Evolutionary conservation across 2,329 filamentous ascomycete genomes (phyloP).

Genomic region (Fonsecaea pugnacius): DNA sequence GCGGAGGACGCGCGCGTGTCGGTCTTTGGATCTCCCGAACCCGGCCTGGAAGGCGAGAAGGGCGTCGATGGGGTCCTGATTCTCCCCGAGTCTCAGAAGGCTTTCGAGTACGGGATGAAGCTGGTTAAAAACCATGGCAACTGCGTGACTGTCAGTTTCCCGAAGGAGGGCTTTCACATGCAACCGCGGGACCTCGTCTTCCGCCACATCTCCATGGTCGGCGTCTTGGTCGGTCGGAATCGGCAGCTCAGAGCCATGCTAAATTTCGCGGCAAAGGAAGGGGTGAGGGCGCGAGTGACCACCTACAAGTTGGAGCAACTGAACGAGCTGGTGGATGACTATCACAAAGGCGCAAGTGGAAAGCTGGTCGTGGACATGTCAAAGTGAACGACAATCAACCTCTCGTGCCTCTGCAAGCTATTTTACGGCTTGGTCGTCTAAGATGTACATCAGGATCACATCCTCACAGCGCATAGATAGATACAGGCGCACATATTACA

Average conservation of each 20-base stretch:
- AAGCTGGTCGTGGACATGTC: slow-evolving; percentile 29
- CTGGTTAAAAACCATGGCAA: slow-evolving; percentile 40
- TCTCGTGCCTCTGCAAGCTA: neutral
- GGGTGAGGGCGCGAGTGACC: slow-evolving; percentile 21
- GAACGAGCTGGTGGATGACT: slow-evolving; percentile 34
- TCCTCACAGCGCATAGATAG: neutral
- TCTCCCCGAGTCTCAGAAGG: slow-evolving; percentile 45
- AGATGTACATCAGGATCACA: neutral
- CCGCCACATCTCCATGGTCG: slow-evolving; percentile 53
- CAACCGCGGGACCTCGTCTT: slow-evolving; percentile 37
- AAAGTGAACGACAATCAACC: neutral
- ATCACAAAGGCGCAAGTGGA: slow-evolving; percentile 28
- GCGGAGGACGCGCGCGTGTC: slow-evolving; percentile 28
- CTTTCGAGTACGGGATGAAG: slow-evolving; percentile 42
- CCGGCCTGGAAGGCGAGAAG: slow-evolving; percentile 41
- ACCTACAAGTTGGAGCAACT: slow-evolving; percentile 26
- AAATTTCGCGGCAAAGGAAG: slow-evolving; percentile 51
- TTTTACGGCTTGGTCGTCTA: neutral
- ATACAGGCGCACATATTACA: neutral
- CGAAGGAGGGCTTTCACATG: slow-evolving; percentile 20
- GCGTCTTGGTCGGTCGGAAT: slow-evolving; percentile 49
- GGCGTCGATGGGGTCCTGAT: slow-evolving; percentile 52
- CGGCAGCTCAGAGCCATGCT: slow-evolving; percentile 67
- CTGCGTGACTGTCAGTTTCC: slow-evolving; percentile 43
- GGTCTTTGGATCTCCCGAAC: slow-evolving; percentile 1